A percentile compares a stretch with the other conserved stretches of the same genome.
These are phyloP conservation scores for Cladochytrium replicatum DNA, from an alignment of 192 early-diverging fungal species.

Conservation along the genomic window DNA sequence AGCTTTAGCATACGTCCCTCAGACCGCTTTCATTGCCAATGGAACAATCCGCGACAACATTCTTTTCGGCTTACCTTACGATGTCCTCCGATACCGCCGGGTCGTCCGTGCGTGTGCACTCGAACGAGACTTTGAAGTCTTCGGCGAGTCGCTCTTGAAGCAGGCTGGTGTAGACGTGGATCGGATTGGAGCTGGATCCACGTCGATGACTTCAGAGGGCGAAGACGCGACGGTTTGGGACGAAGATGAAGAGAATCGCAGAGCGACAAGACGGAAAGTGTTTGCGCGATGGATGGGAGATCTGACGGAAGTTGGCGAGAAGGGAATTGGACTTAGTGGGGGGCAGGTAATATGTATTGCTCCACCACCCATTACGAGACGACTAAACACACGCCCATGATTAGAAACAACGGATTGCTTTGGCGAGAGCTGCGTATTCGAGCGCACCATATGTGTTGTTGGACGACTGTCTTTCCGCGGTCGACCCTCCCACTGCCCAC, in stretches of 20 bases:
- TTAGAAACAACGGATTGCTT: constrained; percentile 68
- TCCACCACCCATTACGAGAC: no score
- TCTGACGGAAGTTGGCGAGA: constrained; percentile 41
- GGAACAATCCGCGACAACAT: constrained; percentile 58
- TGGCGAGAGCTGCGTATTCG: constrained; percentile 77
- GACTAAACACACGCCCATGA: no score
- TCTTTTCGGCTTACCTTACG: constrained; percentile 54
- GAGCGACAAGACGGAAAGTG: no score
- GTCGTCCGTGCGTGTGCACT: constrained; percentile 63
- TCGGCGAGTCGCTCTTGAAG: no score
- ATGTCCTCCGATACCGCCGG: constrained; percentile 47
- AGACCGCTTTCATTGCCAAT: constrained; percentile 82
- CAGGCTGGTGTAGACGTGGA: no score
- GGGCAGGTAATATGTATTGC: no score
- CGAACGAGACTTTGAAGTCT: constrained; percentile 52
- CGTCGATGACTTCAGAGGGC: no score
- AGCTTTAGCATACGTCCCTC: constrained; percentile 64
- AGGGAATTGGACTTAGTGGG: no score
- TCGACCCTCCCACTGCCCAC: constrained; percentile 74
- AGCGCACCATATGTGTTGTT: constrained; percentile 54
- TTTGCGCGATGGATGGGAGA: no score
- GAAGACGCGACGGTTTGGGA: no score
- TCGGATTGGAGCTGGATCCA: no score
- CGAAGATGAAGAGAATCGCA: no score
- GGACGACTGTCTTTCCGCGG: constrained; percentile 88